These are phyloP conservation scores for Starmerella scarabaei DNA, from an alignment of 805 yeast species.

Conservation along the genomic window DNA sequence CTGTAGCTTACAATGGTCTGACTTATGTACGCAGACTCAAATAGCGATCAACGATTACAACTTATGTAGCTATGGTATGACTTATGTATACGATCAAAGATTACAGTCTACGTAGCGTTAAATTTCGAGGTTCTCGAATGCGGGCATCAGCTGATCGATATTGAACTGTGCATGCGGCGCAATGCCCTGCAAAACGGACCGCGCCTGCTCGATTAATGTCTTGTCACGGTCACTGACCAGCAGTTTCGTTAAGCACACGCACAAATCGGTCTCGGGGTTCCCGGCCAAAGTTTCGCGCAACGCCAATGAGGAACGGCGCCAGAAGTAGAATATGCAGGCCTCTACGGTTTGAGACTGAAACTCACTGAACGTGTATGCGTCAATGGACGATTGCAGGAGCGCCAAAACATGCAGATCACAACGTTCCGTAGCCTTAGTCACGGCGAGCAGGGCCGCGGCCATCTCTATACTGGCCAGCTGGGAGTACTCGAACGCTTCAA, in stretches of 20 bases:
- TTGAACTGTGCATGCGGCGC: neutral
- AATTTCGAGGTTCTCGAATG: too few species aligned
- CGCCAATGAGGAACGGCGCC: conserved; percentile 8
- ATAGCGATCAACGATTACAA: too few species aligned
- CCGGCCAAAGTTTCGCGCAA: conserved; percentile 7
- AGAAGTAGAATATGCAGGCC: conserved; percentile 9
- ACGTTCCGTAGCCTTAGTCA: neutral
- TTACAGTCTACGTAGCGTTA: too few species aligned
- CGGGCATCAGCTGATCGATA: too few species aligned
- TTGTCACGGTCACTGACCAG: conserved; percentile 1
- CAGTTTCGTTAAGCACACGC: conserved; percentile 11
- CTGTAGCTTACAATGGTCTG: too few species aligned
- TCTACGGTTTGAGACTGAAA: too few species aligned
- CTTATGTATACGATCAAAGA: too few species aligned
- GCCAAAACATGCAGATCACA: conserved; percentile 5
- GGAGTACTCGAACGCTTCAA: neutral
- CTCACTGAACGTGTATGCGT: neutral
- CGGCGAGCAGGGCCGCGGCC: neutral
- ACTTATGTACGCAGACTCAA: too few species aligned
- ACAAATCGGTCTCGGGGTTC: conserved; percentile 9
- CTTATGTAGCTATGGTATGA: too few species aligned
- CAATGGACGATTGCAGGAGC: conserved; percentile 2
- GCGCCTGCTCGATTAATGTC: conserved; percentile 7
- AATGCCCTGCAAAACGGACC: conserved; percentile 7
- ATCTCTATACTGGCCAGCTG: conserved; percentile 3